Evolutionary conservation across 148 eudicot species (phyloP).

Genomic region (Gaultheria prostrata): DNA sequence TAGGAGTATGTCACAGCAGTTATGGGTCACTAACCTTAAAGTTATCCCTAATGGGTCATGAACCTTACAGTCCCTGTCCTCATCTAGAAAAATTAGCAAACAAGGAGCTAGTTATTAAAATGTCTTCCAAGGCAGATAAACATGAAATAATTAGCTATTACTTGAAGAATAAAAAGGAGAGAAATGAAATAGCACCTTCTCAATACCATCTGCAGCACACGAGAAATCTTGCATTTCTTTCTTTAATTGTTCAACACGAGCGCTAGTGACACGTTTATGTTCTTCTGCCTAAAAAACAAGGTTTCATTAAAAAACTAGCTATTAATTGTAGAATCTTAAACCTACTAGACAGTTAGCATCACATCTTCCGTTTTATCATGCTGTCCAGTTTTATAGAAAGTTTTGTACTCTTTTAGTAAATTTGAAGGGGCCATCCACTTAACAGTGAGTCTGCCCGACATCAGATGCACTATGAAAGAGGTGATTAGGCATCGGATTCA

Average conservation of each 20-base stretch:
- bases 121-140: not conserved
- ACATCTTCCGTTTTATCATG: not conserved
- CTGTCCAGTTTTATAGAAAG: not conserved
- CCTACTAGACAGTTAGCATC: not conserved
- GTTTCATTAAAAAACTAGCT: not conserved
- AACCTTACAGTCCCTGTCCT: constrained; percentile 1
- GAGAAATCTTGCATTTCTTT: constrained; percentile 35
- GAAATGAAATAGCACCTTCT: constrained; percentile 30
- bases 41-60: not conserved
- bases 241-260: constrained; percentile 39
- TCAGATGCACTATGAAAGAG: not conserved
- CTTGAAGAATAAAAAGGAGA: not conserved
- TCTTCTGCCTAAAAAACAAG: constrained; percentile 35
- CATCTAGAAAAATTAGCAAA: constrained; percentile 23
- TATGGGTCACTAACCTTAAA: not conserved
- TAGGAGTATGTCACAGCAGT: not conserved
- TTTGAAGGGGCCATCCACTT: not conserved
- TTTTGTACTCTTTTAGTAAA: not conserved
- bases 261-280: constrained; percentile 25
- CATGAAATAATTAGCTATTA: not conserved
- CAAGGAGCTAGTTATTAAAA: not conserved
- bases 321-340: not conserved
- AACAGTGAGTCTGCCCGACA: not conserved
- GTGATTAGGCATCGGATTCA: not conserved
- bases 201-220: constrained; percentile 17